phyloP scores from a whole-genome alignment of 495 filamentous ascomycete genomes.

The Astrothelium subdiscretum region DNA sequence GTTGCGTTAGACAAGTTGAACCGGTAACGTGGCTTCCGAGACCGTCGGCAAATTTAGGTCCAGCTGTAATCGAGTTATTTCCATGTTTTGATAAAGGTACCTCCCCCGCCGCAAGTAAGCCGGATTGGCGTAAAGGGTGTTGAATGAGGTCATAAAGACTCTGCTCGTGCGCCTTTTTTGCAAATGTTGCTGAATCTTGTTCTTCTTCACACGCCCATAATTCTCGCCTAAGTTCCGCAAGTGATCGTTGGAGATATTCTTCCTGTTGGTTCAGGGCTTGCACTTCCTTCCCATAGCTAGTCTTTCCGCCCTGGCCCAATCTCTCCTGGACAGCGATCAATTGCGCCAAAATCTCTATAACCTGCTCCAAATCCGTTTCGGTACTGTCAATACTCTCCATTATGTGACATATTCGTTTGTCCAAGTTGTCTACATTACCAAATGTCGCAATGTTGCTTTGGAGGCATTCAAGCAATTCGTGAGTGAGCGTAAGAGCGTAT shows the following conservation, averaged over 20 bases:
- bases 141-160: not conserved
- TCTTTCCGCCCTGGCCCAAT: not conserved
- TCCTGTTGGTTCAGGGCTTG: not conserved
- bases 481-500: not conserved
- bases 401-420: not conserved
- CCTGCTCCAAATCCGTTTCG: not conserved
- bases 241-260: not conserved
- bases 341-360: not conserved
- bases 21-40: too few relatives aligned
- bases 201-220: not conserved
- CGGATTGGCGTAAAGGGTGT: not conserved
- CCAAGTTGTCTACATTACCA: not conserved
- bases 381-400: not conserved
- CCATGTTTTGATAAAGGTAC: not conserved
- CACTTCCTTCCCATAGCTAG: not conserved
- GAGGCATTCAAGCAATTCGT: not conserved
- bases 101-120: not conserved
- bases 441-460: not conserved
- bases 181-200: not conserved
- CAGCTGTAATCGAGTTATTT: not conserved
- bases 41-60: too few relatives aligned
- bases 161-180: not conserved
- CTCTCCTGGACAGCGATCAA: not conserved
- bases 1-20: not conserved
- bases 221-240: not conserved